phyloP scores from a whole-genome alignment of 2,329 filamentous ascomycete species.

The Spiromastix sp. region DNA sequence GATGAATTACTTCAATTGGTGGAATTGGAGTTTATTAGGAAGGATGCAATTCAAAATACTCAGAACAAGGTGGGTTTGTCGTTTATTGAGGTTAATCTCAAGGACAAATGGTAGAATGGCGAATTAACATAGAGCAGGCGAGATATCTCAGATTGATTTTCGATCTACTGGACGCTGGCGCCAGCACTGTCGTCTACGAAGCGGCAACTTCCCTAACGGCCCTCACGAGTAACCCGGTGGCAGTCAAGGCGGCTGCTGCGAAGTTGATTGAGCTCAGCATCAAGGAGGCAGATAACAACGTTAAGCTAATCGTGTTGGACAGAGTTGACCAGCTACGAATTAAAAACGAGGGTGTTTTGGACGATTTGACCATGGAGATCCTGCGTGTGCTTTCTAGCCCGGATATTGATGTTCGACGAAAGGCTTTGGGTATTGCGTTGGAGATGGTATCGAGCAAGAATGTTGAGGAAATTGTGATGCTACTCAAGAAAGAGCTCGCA shows the following conservation, averaged over 20 bases:
- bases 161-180: constrained; percentile 83
- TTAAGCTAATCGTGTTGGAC: constrained; percentile 95
- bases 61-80: constrained; percentile 67
- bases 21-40: constrained; percentile 93
- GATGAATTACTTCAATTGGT: constrained; percentile 89
- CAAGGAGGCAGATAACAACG: constrained; percentile 97
- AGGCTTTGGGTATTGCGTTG: constrained; percentile 79
- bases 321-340: constrained; percentile 79
- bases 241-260: constrained; percentile 87
- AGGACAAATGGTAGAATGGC: background rate
- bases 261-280: constrained; percentile 97
- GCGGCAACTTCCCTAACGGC: constrained; percentile 90
- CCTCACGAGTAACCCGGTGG: constrained; percentile 90
- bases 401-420: constrained; percentile 89
- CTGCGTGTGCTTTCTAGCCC: constrained; percentile 88
- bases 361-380: constrained; percentile 95
- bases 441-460: constrained; percentile 99
- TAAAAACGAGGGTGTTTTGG: constrained; percentile 81
- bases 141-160: constrained; percentile 92
- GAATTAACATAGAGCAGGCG: constrained; percentile 44
- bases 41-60: constrained; percentile 88
- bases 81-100: constrained; percentile 2
- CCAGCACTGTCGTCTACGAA: constrained; percentile 94
- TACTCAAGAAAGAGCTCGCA: constrained; percentile 92
- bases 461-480: constrained; percentile 89